Evolutionary conservation across 1,284 basidiomycete species (phyloP).

Genomic region (Cystobasidiaceae sp.): DNA sequence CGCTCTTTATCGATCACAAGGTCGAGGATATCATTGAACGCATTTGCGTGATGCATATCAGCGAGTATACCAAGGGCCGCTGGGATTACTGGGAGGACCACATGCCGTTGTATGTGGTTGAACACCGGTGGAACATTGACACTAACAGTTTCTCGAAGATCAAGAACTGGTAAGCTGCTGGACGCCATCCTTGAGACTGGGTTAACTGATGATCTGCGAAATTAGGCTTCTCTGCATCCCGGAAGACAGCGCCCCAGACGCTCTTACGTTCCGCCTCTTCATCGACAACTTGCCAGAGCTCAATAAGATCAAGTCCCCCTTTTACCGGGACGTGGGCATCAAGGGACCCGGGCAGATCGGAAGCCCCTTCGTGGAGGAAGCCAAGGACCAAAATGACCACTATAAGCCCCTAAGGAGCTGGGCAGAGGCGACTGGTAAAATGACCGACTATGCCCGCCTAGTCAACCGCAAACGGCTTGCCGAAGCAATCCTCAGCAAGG

Average conservation of each 20-base stretch:
- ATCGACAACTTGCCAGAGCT: conserved; percentile 30
- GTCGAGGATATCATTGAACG: conserved; percentile 86
- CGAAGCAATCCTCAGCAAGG: conserved; percentile 1
- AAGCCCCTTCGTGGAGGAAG: conserved; percentile 37
- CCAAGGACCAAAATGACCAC: conserved; percentile 15
- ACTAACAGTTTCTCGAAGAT: conserved; percentile 70
- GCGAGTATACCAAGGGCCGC: conserved; percentile 54
- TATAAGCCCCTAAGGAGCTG: conserved; percentile 17
- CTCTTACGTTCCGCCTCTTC: neutral
- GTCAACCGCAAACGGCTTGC: conserved; percentile 5
- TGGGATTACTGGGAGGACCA: conserved; percentile 56
- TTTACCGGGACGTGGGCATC: conserved; percentile 24
- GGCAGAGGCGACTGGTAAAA: conserved; percentile 3
- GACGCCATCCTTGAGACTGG: too few species aligned
- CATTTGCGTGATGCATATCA: conserved; percentile 76
- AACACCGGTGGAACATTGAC: conserved; percentile 80
- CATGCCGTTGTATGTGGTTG: conserved; percentile 86
- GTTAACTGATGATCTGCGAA: too few species aligned
- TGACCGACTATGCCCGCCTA: conserved; percentile 3
- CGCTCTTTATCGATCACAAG: conserved; percentile 54
- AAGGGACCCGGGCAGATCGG: conserved; percentile 43
- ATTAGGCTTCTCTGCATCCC: neutral
- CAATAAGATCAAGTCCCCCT: conserved; percentile 42
- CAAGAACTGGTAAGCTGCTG: conserved; percentile 81
- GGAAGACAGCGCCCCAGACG: conserved; percentile 4